A percentile compares a stretch with the other conserved stretches of the same genome.
These are phyloP conservation scores for Seiridium unicorne DNA, from an alignment of 2,329 filamentous ascomycete species.

Conservation along the genomic window DNA sequence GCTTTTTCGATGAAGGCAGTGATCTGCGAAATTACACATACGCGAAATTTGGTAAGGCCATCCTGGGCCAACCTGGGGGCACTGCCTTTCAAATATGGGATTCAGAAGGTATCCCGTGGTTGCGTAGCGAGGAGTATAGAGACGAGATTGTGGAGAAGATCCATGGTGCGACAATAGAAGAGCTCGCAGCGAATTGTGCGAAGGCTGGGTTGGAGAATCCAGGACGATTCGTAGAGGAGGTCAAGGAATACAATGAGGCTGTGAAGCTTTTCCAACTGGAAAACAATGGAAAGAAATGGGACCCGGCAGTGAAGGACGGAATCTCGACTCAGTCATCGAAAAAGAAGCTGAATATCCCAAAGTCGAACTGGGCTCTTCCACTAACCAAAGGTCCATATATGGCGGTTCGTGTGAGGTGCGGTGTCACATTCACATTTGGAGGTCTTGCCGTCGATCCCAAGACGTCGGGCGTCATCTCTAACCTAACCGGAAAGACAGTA, in stretches of 20 bases:
- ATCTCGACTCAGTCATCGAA: slow-evolving; percentile 56
- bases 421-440: slow-evolving; percentile 69
- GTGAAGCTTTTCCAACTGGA: slow-evolving; percentile 45
- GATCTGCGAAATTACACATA: slow-evolving; percentile 69
- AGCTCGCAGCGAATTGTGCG: slow-evolving; percentile 50
- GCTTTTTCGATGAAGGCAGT: slow-evolving; percentile 66
- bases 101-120: slow-evolving; percentile 44
- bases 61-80: slow-evolving; percentile 56
- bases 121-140: slow-evolving; percentile 62
- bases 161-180: slow-evolving; percentile 46
- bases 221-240: slow-evolving; percentile 46
- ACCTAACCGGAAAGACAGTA: slow-evolving; percentile 42
- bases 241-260: slow-evolving; percentile 58
- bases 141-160: slow-evolving; percentile 55
- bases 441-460: slow-evolving; percentile 56
- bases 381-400: slow-evolving; percentile 57
- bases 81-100: slow-evolving; percentile 68
- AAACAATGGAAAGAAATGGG: slow-evolving; percentile 45
- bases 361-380: slow-evolving; percentile 66
- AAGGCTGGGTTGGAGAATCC: slow-evolving; percentile 44
- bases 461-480: slow-evolving; percentile 47
- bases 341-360: slow-evolving; percentile 44
- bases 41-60: slow-evolving; percentile 61
- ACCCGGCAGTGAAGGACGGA: slow-evolving; percentile 61
- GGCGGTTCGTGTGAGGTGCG: slow-evolving; percentile 63